Evolutionary conservation across 1,284 basidiomycete species (phyloP), one percentile per base, ranked within the genome.

Genomic region (Tylopilus sp.): DNA sequence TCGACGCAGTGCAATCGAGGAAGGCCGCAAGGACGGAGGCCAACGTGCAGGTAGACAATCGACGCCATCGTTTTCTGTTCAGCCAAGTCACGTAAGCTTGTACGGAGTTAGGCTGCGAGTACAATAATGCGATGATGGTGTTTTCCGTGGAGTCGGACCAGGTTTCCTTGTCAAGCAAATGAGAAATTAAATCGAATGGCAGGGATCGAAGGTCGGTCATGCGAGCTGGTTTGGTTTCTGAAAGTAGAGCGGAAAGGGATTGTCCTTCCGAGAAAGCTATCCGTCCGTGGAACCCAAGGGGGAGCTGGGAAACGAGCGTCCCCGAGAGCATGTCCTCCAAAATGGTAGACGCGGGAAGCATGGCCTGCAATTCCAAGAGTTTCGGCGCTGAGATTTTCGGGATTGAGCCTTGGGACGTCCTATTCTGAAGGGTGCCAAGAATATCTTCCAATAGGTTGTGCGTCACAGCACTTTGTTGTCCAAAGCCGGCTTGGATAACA

Each of bases 301-400:
- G 79, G 4, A 81, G 59, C 6, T 61, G 67, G 0, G 71, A 69
- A 19, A 68, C 57, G 1, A 80, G 45, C 1, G 70, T 66, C 4
- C 59, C 58, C 4, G 77, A 74, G 23, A 83, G 71, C 53, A 83
- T 60, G 12, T 74, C 66, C 34, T 82, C 77, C 1, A 82, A 63
- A 1, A 69, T 49, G 3, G 44, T 8, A 8, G 70, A 74, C 21
- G 61, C 53, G 2, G 71, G 68, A 4, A 79, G 53, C 3, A 69
- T n/a, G 4, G 56, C 26, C 12, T 64, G 67, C 23, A 78, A 54
- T 9, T 59, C 51, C 13, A 76, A 45, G 0, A 80, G 61, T 16
- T 62, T 61, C 10, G 63, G 53, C 11, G 71, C 46, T 30, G 67
- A 55, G 23, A 64, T 53, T 8, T 60, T 49, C 6, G 57, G 35